phyloP scores from a whole-genome alignment of 805 yeast genomes.

The Candida yuanshanica region DNA sequence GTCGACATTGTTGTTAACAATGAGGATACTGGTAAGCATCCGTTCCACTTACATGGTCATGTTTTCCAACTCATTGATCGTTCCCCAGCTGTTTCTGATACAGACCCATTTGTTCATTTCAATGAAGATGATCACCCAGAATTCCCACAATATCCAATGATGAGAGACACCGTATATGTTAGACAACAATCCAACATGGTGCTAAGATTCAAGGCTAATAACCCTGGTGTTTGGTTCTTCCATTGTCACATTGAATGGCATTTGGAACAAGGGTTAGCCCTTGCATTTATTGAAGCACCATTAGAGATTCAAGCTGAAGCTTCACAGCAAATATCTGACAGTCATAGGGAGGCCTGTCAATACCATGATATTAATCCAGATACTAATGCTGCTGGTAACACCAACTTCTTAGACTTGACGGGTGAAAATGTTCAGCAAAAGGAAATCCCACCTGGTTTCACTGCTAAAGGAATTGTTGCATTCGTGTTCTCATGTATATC shows the following conservation, averaged over 20 bases:
- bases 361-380: constrained; percentile 42
- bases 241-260: constrained; percentile 99
- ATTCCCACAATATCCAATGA: constrained; percentile 72
- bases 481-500: constrained; percentile 84
- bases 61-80: constrained; percentile 56
- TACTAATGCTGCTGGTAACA: constrained; percentile 92
- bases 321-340: constrained; percentile 54
- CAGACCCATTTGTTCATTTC: constrained; percentile 45
- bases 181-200: constrained; percentile 83
- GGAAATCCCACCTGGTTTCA: constrained; percentile 80
- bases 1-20: constrained; percentile 77
- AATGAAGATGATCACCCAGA: constrained; percentile 44
- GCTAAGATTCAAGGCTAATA: constrained; percentile 81
- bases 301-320: constrained; percentile 47
- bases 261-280: constrained; percentile 87
- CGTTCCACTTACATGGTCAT: constrained; percentile 77
- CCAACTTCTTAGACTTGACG: constrained; percentile 57
- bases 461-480: constrained; percentile 93
- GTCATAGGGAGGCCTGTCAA: constrained; percentile 56
- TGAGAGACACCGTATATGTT: constrained; percentile 77
- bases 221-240: constrained; percentile 99
- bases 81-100: constrained; percentile 42
- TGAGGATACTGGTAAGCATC: constrained; percentile 73
- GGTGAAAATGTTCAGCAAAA: constrained; percentile 70
- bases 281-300: constrained; percentile 83